Evolutionary conservation across 1,284 basidiomycete species (phyloP), one percentile per base, ranked within the genome.

Genomic region (Polyporus tsugae): DNA sequence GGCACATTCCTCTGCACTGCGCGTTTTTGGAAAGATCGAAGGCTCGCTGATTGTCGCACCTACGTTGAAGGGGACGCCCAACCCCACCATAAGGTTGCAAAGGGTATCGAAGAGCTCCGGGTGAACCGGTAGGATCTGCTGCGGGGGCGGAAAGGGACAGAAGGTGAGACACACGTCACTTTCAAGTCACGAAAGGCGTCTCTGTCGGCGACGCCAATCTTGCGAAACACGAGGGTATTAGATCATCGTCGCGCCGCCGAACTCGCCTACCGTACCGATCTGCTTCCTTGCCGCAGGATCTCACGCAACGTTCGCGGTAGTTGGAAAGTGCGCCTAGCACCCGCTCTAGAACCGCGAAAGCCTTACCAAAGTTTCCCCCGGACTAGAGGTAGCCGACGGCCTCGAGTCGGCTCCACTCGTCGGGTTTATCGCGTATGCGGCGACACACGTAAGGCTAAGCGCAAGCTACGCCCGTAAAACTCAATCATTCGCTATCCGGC

Each of bases 141-240:
- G 38, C 38, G 38, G n/a, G 13, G n/a, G 58, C 38, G 58, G 22
- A 39, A 19, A 41, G 38, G 38, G 58, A 60, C 17, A n/a, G 19
- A 38, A n/a, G 11, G 11, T 39, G 35, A n/a, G 41, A 62, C 19
- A 33, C 42, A 11, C n/a, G 29, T 62, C 44, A 22, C 6, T 49
- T 22, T 15, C n/a, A n/a, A n/a, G n/a, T n/a, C n/a, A 39, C 35
- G 36, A 49, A n/a, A 10, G 49, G 38, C 36, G 46, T 42, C 46
- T 39, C 52, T 22, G 49, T 22, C 62, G 57, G 64, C 49, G 61
- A 52, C 33, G 57, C 60, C 19, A 60, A 41, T 41, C 58, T 60
- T 60, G 39, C 36, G 58, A 60, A 35, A 65, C 69, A 70, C 63
- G 69, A 67, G 65, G 65, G 63, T 63, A 67, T 62, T 44, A 66